Evolutionary conservation across 23 red algal species (phyloP), one percentile per base, ranked within the genome.

Genomic region (Gracilaria domingensis): DNA sequence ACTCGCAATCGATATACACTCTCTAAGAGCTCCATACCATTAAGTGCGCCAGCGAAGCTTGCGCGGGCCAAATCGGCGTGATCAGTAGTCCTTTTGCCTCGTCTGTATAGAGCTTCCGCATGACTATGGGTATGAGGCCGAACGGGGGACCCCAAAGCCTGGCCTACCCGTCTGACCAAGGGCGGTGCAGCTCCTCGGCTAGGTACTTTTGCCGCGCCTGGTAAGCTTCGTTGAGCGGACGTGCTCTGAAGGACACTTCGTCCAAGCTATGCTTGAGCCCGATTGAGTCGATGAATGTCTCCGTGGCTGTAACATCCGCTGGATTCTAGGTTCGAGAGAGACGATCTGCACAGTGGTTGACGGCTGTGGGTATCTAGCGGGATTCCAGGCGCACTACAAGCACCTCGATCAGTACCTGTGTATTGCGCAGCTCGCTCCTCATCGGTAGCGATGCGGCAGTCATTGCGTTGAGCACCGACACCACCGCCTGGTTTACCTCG

Each of bases 371-470:
- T 4, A 79, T 75, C 86, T 50, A 89, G 13, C 44, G 69, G 7
- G 56, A 4, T 3, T 78, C 34, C 18, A 89, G 26, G 12, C 11
- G 35, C 16, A 89, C 33, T 16, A 6, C 18, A 2, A 60, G 72
- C 7, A 1, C 48, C 8, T 66, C 26, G 4, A 80, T 8, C 69
- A 67, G 33, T 18, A 14, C 12, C 24, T 56, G 25, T 0, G 80
- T 23, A 1, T 33, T 2, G 14, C 86, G 86, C 0, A 89, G 69
- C 70, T 89, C 86, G 0, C 67, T 50, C 86, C 80, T 89, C 53
- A 89, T 78, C n/a, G 70, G 4, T 33, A 4, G 50, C 12, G 42
- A 58, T 28, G 86, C 49, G 12, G 86, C 50, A 11, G 80, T 55
- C 69, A 80, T 79, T 0, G 71, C 0, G 37, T 47, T 78, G 21